Evolutionary conservation across 371 early-diverging fungal species (phyloP).

Genomic region (Thermomucor indicae-seudaticae): DNA sequence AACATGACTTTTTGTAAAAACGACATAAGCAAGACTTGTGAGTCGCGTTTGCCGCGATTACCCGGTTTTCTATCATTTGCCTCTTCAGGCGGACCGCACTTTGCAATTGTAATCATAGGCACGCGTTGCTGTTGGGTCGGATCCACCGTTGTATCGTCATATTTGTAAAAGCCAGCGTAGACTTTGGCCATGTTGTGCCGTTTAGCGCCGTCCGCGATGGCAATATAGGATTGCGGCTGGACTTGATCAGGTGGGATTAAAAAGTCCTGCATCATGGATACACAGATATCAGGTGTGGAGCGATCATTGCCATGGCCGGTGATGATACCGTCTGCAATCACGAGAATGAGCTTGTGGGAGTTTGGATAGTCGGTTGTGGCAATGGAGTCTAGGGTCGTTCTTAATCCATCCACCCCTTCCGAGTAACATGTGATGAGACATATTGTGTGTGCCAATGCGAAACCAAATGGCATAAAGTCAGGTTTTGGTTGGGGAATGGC

Average conservation of each 20-base stretch:
- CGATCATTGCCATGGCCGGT: conserved; percentile 41
- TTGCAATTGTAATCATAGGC: conserved; percentile 89
- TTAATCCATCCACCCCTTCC: conserved; percentile 86
- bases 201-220: conserved; percentile 87
- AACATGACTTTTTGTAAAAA: conserved; percentile 95
- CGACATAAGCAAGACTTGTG: conserved; percentile 96
- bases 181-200: conserved; percentile 94
- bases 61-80: conserved; percentile 72
- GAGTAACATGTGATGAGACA: conserved; percentile 88
- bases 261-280: conserved; percentile 56
- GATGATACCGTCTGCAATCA: conserved; percentile 47
- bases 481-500: conserved; percentile 44
- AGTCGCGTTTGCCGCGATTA: conserved; percentile 99
- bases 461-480: conserved; percentile 63
- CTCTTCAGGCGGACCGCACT: conserved; percentile 88
- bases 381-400: conserved; percentile 94
- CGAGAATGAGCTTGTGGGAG: conserved; percentile 28
- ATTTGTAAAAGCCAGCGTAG: conserved; percentile 88
- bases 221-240: conserved; percentile 74
- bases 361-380: conserved; percentile 45
- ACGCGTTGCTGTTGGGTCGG: conserved; percentile 50
- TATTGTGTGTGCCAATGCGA: conserved; percentile 68
- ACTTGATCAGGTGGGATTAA: conserved; percentile 43
- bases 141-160: conserved; percentile 39
- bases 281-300: conserved; percentile 76